Evolutionary conservation across 169 alveolate species (phyloP).

Genomic region (Cyclospora cayetanensis): DNA sequence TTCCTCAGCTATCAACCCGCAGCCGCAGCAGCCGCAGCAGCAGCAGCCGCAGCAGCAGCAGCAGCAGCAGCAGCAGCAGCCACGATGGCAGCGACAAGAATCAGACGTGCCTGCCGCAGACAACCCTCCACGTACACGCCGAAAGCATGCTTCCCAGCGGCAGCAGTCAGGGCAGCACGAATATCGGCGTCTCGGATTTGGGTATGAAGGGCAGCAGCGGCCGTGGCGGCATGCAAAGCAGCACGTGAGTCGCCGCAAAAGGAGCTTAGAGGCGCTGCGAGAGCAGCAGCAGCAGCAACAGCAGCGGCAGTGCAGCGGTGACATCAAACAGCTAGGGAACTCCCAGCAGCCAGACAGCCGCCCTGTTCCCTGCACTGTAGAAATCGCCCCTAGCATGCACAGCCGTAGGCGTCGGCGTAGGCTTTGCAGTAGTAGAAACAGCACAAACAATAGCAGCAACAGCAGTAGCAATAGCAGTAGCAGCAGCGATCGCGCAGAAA

Average conservation of each 20-base stretch:
- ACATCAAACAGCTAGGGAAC: not conserved
- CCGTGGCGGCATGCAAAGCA: not conserved
- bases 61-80: slow-evolving; percentile 1
- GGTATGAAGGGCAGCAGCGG: not conserved
- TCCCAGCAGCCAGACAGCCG: not conserved
- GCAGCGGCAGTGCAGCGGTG: slow-evolving; percentile 3
- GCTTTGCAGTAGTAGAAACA: not conserved
- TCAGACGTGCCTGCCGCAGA: not conserved
- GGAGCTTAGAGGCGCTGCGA: not conserved
- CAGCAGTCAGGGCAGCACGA: not conserved
- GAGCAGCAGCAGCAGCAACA: not conserved
- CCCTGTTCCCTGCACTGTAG: not conserved
- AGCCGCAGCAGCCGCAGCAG: not conserved
- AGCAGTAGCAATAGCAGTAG: not conserved
- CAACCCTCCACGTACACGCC: not conserved
- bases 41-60: not conserved
- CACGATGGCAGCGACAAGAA: not conserved
- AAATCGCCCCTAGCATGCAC: not conserved
- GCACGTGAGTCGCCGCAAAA: not conserved
- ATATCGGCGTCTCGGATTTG: not conserved
- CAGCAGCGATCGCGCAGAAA: not conserved
- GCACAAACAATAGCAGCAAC: not conserved
- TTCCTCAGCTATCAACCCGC: not conserved
- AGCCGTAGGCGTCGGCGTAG: too few species aligned
- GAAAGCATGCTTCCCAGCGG: not conserved